These are phyloP conservation scores for Phytopythium vexans DNA, from an alignment of 352 stramenopile genomes.

Conservation along the genomic window DNA sequence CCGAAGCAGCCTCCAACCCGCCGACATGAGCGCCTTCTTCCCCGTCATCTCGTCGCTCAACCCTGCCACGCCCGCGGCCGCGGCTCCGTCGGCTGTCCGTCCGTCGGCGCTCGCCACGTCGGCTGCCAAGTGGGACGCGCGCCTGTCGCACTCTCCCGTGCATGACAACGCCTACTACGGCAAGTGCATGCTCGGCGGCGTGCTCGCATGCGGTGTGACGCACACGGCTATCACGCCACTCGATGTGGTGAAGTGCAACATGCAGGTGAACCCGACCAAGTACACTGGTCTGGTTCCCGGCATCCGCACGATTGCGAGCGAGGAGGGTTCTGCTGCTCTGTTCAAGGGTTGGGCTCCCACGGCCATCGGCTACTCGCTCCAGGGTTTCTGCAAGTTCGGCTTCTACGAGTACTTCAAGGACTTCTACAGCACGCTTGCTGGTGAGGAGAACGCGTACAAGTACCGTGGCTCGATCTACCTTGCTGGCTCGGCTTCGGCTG, in stretches of 20 bases:
- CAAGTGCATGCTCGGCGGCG: slow-evolving; percentile 93
- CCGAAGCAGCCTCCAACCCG: slow-evolving; percentile 11
- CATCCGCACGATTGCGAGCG: slow-evolving; percentile 83
- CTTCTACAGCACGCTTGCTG: slow-evolving; percentile 88
- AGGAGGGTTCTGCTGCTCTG: slow-evolving; percentile 79
- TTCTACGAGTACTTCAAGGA: slow-evolving; percentile 97
- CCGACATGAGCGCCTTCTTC: slow-evolving; percentile 74
- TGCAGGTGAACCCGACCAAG: slow-evolving; percentile 90
- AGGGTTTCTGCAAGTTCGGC: slow-evolving; percentile 93
- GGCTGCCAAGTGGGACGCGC: slow-evolving; percentile 77
- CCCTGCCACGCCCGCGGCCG: slow-evolving; percentile 38
- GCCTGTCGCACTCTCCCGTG: slow-evolving; percentile 70
- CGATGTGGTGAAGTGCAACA: slow-evolving; percentile 95
- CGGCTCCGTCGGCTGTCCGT: slow-evolving; percentile 27
- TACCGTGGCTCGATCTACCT: slow-evolving; percentile 92
- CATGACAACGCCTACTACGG: slow-evolving; percentile 92
- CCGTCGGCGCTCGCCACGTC: slow-evolving; percentile 68
- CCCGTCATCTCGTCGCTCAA: slow-evolving; percentile 70
- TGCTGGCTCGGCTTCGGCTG: slow-evolving; percentile 89
- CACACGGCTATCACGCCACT: slow-evolving; percentile 92
- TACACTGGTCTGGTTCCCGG: slow-evolving; percentile 77
- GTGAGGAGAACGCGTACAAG: slow-evolving; percentile 91
- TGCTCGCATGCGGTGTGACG: slow-evolving; percentile 91
- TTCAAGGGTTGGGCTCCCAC: slow-evolving; percentile 93
- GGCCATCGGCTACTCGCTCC: slow-evolving; percentile 88